Conservation (phyloP, 345 rosid genomes). For the Eucalyptus leucophloia region DNA sequence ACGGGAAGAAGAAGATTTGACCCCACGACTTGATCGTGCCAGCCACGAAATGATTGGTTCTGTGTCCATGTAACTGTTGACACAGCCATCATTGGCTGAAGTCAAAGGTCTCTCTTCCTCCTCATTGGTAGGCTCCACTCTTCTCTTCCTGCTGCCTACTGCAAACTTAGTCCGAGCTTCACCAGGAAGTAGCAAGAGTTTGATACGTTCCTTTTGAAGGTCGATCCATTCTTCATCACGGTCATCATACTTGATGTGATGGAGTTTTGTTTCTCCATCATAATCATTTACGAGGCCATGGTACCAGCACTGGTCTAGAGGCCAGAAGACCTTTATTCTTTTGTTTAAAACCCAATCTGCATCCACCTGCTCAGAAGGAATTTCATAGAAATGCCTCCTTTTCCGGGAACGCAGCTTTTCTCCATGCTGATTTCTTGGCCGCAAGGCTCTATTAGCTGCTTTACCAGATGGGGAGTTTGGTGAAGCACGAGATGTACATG, state of each 20-base stretch:
- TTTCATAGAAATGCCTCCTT: slow-evolving; percentile 82
- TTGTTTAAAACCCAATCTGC: slow-evolving; percentile 59
- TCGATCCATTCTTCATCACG: slow-evolving; percentile 97
- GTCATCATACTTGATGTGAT: slow-evolving; percentile 93
- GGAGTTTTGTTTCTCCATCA: slow-evolving; percentile 61
- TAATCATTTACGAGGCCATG: slow-evolving; percentile 70
- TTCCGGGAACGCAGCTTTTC: slow-evolving; percentile 49
- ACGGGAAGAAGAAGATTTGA: slow-evolving; percentile 40
- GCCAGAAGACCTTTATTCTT: slow-evolving; percentile 89
- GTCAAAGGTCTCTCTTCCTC: slow-evolving; percentile 20
- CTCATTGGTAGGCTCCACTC: slow-evolving; percentile 16
- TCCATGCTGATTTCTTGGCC: slow-evolving; percentile 56
- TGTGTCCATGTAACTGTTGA: slow-evolving; percentile 53
- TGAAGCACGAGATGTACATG: slow-evolving; percentile 18
- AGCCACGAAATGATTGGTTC: slow-evolving; percentile 93
- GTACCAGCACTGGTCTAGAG: slow-evolving; percentile 90
- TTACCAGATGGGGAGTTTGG: slow-evolving; percentile 45
- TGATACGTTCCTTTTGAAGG: slow-evolving; percentile 75
- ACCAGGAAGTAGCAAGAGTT: slow-evolving; percentile 68
- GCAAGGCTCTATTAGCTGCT: slow-evolving; percentile 52
- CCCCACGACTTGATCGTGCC: slow-evolving; percentile 30
- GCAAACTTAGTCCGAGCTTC: slow-evolving; percentile 56
- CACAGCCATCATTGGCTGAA: slow-evolving; percentile 37
- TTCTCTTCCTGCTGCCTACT: slow-evolving; percentile 35
- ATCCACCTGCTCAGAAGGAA: slow-evolving; percentile 58